Base-by-base conservation (phyloP, 1,284 basidiomycete species). In the Apiotrichum mycotoxinovorans region DNA sequence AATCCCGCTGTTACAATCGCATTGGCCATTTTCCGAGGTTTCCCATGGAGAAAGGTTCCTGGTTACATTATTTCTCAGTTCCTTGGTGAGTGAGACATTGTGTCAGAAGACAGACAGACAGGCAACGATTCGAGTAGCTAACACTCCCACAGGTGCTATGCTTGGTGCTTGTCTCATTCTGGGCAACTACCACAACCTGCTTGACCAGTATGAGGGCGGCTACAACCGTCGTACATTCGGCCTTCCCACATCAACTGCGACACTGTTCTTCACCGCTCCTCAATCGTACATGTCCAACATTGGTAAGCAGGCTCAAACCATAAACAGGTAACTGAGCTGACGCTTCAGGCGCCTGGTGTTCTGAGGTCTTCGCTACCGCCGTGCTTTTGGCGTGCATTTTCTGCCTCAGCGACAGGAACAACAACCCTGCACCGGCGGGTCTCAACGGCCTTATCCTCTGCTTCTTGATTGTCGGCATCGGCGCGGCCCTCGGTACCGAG, bases 31-130 rank as follows among this genome's bases (percentile, higher is more conserved):
- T 67, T 63, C 48, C 52, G 65, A n/a, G 58, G 61, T 15, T 72
- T 73, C 56, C 70, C 72, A 2, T 72, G 70, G 72, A 43, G 56
- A 15, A 72, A 71, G 53, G 66, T 65, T 0, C 70, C 71, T 0
- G 64, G 63, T 0, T 73, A 72, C 60, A 30, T 57, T 17, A 22
- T 70, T 3, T 68, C 67, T 3, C 72, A 73, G 54, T 52, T 68
- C 4, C 48, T 68, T 22, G 71, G 46, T 48, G 20, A 17, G 46
- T 48, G 8, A 12, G 10, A 22, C 8, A 14, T 20, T 41, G 11
- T 22, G 18, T n/a, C n/a, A 41, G 40, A n/a, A 11, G 20, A 30
- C 7, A n/a, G 18, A 22, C 4, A 37, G 35, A 10, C 30, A 30
- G 5, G 7, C 5, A 30, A 30, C 30, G 5, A n/a, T n/a, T n/a